Evolutionary conservation across 2,329 filamentous ascomycete species (phyloP), one percentile per base, ranked within the genome.

Genomic region (Trichoderma hamatum): DNA sequence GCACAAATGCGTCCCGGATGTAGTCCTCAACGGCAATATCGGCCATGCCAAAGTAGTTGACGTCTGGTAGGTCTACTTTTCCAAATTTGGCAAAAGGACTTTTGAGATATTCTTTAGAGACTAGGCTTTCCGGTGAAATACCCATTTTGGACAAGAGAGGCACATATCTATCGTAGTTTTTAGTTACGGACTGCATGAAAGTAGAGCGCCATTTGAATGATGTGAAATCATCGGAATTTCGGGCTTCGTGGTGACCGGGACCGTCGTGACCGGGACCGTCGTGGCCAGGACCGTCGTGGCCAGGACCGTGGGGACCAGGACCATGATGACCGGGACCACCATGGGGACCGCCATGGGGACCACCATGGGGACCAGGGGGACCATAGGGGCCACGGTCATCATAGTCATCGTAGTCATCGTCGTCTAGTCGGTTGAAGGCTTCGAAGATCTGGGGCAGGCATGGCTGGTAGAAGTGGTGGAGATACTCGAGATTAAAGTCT

Each of bases 401-500:
- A 2, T 67, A 32, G 1, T 60, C 61, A 11, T 74, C 72, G 28
- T 67, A n/a, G 30, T 67, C 36, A 16, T 28, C 30, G 10, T 75
- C 70, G 21, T 69, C 39, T 2, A 77, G 64, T 1, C 70, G 28
- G 58, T 79, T 80, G 66, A 81, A 68, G 16, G 75, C 75, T 9
- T 80, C 74, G 5, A 80, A 72, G n/a, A 80, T 71, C 4, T 80
- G 82, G 0, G 82, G 78, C 60, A 84, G 68, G 55, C 82, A 84
- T 0, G 82, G 82, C 52, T 83, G 80, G 69, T 83, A 83, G 26
- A 83, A 74, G 62, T 82, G 78, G 28, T 82, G 76, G 4, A 76
- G 71, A 62, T 78, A 79, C 69, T 84, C 82, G 21, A 77, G 74
- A 39, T 83, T 83, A 67, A 81, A 81, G 46, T 83, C 81, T 2